Percentiles rank a stretch among this genome's conserved stretches.
Conservation (phyloP, 768 basidiomycete species). For the Lactarius sp. region DNA sequence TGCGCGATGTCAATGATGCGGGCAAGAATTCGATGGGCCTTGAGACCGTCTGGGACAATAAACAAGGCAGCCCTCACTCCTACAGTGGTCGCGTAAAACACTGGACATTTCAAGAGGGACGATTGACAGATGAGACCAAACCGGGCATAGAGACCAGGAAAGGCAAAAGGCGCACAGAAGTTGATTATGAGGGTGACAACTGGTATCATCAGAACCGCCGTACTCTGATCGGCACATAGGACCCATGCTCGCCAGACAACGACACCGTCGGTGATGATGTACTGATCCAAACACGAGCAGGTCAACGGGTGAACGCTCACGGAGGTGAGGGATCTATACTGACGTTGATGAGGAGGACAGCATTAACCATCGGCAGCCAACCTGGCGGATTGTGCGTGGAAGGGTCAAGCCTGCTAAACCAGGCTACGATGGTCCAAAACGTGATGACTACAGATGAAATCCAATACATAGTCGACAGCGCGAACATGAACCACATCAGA, state of each 20-base stretch:
- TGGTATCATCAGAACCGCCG: background rate
- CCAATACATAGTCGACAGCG: conserved; percentile 6
- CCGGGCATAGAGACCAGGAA: background rate
- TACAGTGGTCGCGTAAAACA: background rate
- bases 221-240: background rate
- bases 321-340: background rate
- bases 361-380: conserved; percentile 2
- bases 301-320: background rate
- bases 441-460: background rate
- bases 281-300: background rate
- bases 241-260: conserved; percentile 20
- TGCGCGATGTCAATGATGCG: background rate
- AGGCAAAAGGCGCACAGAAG: background rate
- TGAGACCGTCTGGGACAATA: background rate
- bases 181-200: conserved; percentile 1
- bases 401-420: background rate
- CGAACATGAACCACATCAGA: conserved; percentile 2
- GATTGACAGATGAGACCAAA: background rate
- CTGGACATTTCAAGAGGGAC: background rate
- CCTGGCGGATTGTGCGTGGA: background rate
- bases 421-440: background rate
- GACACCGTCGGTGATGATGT: conserved; percentile 13
- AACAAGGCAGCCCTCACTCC: background rate
- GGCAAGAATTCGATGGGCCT: background rate
- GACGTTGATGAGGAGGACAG: conserved; percentile 9